Percentiles rank a stretch among this genome's conserved stretches.
These are phyloP conservation scores for Nannochloropsis granulata DNA, from an alignment of 108 stramenopile species.

Conservation along the genomic window DNA sequence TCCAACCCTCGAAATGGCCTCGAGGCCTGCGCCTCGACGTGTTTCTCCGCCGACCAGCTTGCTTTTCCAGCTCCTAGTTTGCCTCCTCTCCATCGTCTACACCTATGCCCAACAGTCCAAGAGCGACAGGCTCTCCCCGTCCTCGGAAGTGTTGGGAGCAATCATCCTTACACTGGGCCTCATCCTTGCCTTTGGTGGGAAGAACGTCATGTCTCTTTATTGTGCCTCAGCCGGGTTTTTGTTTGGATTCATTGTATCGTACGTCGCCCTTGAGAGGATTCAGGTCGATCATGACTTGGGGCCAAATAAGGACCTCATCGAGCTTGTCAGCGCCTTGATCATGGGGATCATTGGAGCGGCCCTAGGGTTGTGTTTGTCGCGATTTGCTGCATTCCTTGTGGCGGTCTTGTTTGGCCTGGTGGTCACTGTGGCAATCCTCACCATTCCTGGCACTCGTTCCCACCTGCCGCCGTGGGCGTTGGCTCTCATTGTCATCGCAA, in stretches of 20 bases:
- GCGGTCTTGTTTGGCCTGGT: background rate
- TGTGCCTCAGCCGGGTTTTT: background rate
- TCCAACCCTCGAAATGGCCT: too few species aligned
- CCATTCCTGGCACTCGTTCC: background rate
- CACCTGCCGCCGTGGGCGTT: background rate
- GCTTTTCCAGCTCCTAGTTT: background rate
- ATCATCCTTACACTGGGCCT: background rate
- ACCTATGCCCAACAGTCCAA: background rate
- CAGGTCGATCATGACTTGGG: background rate
- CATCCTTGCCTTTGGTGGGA: background rate
- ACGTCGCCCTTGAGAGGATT: background rate
- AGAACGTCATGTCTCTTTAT: background rate
- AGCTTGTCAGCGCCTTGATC: background rate
- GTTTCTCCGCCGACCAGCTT: background rate
- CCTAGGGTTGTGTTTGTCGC: background rate
- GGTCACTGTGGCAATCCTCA: background rate
- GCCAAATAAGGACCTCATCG: background rate
- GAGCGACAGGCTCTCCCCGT: background rate
- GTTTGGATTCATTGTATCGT: background rate
- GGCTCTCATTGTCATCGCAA: background rate
- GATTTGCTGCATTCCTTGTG: background rate
- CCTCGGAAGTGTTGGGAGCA: background rate
- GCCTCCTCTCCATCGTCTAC: background rate
- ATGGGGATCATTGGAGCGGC: background rate
- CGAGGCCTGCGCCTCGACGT: too few species aligned